phyloP scores from a whole-genome alignment of 371 early-diverging fungal species.

The Mucor lusitanicus region DNA sequence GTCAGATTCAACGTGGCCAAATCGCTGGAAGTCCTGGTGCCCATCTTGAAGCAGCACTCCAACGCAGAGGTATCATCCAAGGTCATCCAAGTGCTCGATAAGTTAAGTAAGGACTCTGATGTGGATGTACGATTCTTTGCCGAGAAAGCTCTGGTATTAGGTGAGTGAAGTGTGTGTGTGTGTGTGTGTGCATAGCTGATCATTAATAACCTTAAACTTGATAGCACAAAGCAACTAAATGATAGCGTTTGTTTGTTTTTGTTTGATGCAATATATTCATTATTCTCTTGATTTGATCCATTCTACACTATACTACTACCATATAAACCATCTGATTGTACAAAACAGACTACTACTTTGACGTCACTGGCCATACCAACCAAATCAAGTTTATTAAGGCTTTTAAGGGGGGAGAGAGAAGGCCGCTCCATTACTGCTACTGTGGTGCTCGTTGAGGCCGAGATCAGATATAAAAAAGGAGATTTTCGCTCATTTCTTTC shows the following conservation, averaged over 20 bases:
- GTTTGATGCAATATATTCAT: background rate
- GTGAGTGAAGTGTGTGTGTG: slow-evolving; percentile 26
- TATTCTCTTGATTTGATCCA: background rate
- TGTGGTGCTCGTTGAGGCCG: background rate
- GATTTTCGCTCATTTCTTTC: background rate
- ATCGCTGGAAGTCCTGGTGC: slow-evolving; percentile 82
- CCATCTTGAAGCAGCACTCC: slow-evolving; percentile 71
- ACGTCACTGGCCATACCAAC: background rate
- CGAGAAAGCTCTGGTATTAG: slow-evolving; percentile 69
- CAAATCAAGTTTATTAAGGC: background rate
- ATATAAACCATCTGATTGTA: background rate
- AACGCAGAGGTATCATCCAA: slow-evolving; percentile 61
- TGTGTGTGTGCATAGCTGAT: no score
- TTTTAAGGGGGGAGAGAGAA: background rate
- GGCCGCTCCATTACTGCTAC: no score
- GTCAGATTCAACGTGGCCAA: slow-evolving; percentile 99
- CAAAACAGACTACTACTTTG: background rate
- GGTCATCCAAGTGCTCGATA: slow-evolving; percentile 79
- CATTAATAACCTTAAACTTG: background rate
- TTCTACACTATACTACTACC: background rate
- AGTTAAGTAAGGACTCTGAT: slow-evolving; percentile 86
- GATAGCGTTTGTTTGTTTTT: background rate
- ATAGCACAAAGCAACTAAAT: slow-evolving; percentile 3
- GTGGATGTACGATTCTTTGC: slow-evolving; percentile 95
- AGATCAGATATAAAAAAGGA: background rate